Percentiles rank a stretch among this genome's conserved stretches.
phyloP scores from a whole-genome alignment of 768 basidiomycete genomes.

The Ramaria rubella region DNA sequence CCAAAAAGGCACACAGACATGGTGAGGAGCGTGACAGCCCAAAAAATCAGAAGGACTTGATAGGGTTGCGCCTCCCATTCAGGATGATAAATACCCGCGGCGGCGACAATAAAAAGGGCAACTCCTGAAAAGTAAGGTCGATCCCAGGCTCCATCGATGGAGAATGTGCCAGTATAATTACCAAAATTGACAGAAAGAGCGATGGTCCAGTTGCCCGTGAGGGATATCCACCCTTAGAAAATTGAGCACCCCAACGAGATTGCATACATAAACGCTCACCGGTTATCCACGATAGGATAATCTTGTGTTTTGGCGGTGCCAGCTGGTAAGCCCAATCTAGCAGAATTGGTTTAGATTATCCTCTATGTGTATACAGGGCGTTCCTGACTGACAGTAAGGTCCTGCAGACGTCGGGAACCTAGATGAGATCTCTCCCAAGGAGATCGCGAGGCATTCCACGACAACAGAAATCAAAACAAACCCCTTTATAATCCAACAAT shows the following conservation, averaged over 20 bases:
- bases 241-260: not conserved
- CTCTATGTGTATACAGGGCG: not conserved
- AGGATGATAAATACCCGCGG: slow-evolving; percentile 49
- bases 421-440: slow-evolving; percentile 53
- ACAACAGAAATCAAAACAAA: slow-evolving; percentile 47
- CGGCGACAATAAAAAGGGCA: slow-evolving; percentile 54
- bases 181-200: slow-evolving; percentile 63
- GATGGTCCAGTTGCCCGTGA: slow-evolving; percentile 65
- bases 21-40: slow-evolving; percentile 43
- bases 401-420: slow-evolving; percentile 58
- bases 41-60: slow-evolving; percentile 53
- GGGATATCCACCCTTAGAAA: slow-evolving; percentile 52
- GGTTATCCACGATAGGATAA: slow-evolving; percentile 53
- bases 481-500: slow-evolving; percentile 18
- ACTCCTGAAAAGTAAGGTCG: slow-evolving; percentile 35
- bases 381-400: slow-evolving; percentile 34
- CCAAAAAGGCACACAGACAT: slow-evolving; percentile 50
- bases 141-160: not conserved
- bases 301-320: slow-evolving; percentile 42
- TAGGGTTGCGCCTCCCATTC: slow-evolving; percentile 52
- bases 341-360: too few relatives aligned
- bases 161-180: slow-evolving; percentile 4
- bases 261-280: not conserved
- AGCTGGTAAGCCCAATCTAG: slow-evolving; percentile 55
- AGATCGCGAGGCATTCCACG: slow-evolving; percentile 43